phyloP scores from a whole-genome alignment of 1,284 basidiomycete genomes.

The Neotropicomus parvogracilis region DNA sequence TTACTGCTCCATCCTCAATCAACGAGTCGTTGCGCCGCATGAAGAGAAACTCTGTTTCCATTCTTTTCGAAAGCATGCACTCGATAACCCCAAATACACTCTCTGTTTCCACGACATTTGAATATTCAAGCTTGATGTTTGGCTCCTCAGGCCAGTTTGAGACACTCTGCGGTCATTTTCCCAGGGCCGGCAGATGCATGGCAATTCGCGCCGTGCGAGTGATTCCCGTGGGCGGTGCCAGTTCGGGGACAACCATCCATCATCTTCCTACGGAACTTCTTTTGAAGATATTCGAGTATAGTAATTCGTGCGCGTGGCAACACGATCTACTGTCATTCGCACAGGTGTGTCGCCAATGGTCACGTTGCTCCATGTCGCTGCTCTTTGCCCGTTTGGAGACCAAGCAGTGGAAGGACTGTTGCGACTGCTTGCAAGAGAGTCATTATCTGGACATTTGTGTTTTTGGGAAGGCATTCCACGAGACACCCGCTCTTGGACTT shows the following conservation, averaged over 20 bases:
- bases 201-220: background rate
- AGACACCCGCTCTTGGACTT: conserved; percentile 1
- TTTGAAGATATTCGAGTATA: background rate
- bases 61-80: background rate
- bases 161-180: too few relatives aligned
- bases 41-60: background rate
- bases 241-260: background rate
- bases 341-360: conserved; percentile 12
- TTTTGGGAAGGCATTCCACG: background rate
- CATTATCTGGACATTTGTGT: conserved; percentile 23
- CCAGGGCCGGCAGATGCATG: too few relatives aligned
- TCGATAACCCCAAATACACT: background rate
- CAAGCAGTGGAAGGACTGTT: background rate
- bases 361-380: background rate
- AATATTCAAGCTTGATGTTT: too few relatives aligned
- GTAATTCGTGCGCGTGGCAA: background rate
- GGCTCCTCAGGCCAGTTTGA: too few relatives aligned
- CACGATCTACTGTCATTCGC: conserved; percentile 2
- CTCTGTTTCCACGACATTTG: background rate
- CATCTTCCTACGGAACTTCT: conserved; percentile 5
- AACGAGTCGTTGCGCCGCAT: background rate
- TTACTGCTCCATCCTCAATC: background rate
- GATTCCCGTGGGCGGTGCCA: background rate
- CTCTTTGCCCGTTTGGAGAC: conserved; percentile 1
- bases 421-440: background rate